Base-by-base conservation (phyloP, 1,139 yeast species). In the Candida tunisiensis region DNA sequence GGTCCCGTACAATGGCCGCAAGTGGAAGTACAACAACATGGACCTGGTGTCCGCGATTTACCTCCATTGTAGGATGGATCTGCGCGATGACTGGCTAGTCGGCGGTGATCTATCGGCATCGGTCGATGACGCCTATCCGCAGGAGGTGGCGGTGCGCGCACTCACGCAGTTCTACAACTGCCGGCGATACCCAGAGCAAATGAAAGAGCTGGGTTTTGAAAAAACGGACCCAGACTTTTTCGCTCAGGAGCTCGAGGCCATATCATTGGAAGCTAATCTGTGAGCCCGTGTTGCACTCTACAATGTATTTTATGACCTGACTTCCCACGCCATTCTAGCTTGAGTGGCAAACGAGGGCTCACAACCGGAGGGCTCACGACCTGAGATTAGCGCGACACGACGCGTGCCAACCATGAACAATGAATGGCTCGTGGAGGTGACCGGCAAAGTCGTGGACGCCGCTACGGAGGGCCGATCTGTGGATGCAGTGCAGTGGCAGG, bases 1-100 rank as follows among this genome's bases (percentile, higher is more conserved):
- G 28, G 73, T 85, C 1, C 95, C 96, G 0, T 82, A 75, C 49
- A 85, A 80, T 40, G 95, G 95, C 12, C 69, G 92, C 34, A 83
- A 85, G 49, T 88, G 99, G 99, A 74, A 83, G 40, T 69, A 83
- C 9, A 67, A 72, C 37, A 91, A 88, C 46, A 88, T 91, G 96
- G 94, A 83, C 40, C 57, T 88, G 31, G 80, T 91, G 6, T 82
- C 95, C 1, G 73, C 79, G 34, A 83, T 88, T 2, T 88, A 79
- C 44, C 53, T 88, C 25, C 74, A 80, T 42, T 67, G 83, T 40
- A 66, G 71, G 36, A 56, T 85, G 18, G 68, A 72, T 11, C 53
- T 88, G 28, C 66, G 74, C 34, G 96, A 85, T 44, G 75, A 73
- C 41, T 88, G 98, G 98, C 61, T 88, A 16, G 74, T 83, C 31